These are phyloP conservation scores for Epicoccum nigrum DNA, from an alignment of 2,329 filamentous ascomycete species.

Conservation along the genomic window DNA sequence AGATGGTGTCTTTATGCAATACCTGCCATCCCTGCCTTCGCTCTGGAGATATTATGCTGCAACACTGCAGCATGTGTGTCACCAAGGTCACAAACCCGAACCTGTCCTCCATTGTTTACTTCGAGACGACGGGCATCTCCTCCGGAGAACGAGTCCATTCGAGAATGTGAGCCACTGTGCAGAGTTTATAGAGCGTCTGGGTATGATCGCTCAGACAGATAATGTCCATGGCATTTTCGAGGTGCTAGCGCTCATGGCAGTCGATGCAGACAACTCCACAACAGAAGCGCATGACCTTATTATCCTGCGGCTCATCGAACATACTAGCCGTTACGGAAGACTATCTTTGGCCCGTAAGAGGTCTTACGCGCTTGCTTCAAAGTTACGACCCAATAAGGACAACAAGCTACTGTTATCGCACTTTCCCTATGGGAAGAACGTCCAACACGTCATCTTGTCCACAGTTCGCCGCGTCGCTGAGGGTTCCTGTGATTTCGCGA, in stretches of 20 bases:
- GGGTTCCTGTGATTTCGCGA: not conserved
- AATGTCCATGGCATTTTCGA: not conserved
- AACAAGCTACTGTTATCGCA: not conserved
- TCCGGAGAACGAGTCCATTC: not conserved
- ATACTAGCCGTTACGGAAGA: not conserved
- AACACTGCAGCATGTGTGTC: not conserved
- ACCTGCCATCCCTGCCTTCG: not conserved
- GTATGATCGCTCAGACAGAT: not conserved
- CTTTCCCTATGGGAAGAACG: not conserved
- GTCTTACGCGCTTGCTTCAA: constrained; percentile 5
- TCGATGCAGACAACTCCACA: not conserved
- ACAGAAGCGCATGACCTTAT: constrained; percentile 7
- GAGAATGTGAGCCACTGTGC: not conserved
- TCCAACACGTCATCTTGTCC: not conserved
- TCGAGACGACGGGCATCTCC: not conserved
- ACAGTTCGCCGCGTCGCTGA: constrained; percentile 3
- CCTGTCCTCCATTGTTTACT: constrained; percentile 2
- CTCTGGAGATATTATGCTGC: constrained; percentile 9
- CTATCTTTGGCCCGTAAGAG: not conserved
- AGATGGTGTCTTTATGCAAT: not conserved
- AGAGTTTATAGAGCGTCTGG: constrained; percentile 4
- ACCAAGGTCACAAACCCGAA: not conserved
- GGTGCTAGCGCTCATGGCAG: not conserved
- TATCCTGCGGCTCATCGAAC: constrained; percentile 3
- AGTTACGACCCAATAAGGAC: not conserved